Evolutionary conservation across 2,329 filamentous ascomycete genomes (phyloP), one percentile per base, ranked within the genome.

Genomic region (Fusarium xyrophilum): DNA sequence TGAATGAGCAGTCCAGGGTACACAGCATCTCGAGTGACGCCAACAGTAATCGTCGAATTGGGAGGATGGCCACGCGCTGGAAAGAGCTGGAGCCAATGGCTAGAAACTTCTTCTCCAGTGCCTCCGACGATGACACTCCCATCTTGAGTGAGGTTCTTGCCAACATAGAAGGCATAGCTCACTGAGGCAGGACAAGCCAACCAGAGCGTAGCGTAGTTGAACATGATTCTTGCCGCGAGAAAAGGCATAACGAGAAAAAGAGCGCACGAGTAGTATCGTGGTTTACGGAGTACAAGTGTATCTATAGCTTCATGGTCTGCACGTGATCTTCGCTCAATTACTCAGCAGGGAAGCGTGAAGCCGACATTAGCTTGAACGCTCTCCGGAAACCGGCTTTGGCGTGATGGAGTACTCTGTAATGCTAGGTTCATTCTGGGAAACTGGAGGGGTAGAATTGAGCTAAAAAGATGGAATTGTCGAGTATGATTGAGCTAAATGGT

Each of bases 141-240:
- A 63, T 80, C 77, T 17, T 76, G 72, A 0, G 82, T 83, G 63
- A 83, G 78, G 39, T 78, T 75, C 62, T 82, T 82, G 62, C 82
- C 82, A 21, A 83, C 80, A 54, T 83, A 83, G 71, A 83, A 83
- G 17, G 80, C 81, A 70, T 83, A 82, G 73, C 82, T 83, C 17
- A 70, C 70, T 17, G 60, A 50, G 6, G 52, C 67, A 0, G 71
- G 71, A 9, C 54, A 59, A 5, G 42, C 70, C 25, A 73, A 44
- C 57, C 56, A 69, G 12, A 67, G 52, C 15, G 59, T 47, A 58
- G 58, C n/a, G 36, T 55, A 68, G 0, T 23, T 44, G 6, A 70
- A 4, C 67, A 70, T 69, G 33, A 15, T 28, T 36, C 4, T 65
- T 12, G 14, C 39, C 28, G 13, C 19, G 5, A 15, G 5, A 33